Evolutionary conservation across 2,329 filamentous ascomycete genomes (phyloP).

Genomic region (Verticillium nubilum): DNA sequence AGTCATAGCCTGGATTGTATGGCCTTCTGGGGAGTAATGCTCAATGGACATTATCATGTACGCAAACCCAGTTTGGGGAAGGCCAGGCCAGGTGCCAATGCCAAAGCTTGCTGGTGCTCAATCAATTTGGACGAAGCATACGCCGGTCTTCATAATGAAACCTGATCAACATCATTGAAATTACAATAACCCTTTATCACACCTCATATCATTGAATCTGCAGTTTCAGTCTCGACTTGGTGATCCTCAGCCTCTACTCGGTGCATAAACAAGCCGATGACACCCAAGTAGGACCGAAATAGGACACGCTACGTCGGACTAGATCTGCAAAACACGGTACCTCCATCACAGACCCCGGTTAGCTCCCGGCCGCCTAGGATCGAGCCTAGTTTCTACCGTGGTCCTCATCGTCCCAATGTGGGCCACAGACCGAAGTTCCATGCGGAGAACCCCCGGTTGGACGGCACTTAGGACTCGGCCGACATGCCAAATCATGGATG

Average conservation of each 20-base stretch:
- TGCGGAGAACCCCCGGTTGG: background rate
- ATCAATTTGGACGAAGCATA: no score
- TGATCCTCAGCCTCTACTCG: background rate
- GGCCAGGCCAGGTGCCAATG: no score
- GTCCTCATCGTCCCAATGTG: background rate
- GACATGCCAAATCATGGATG: background rate
- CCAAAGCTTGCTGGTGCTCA: no score
- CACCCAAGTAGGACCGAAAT: background rate
- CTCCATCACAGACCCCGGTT: background rate
- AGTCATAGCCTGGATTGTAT: slow-evolving; percentile 53
- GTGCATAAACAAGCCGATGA: background rate
- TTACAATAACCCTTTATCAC: background rate
- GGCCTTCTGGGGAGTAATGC: slow-evolving; percentile 42
- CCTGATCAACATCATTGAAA: background rate
- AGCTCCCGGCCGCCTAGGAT: background rate
- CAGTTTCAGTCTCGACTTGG: background rate
- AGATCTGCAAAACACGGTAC: background rate
- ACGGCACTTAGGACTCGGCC: background rate
- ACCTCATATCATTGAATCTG: background rate
- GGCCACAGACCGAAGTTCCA: background rate
- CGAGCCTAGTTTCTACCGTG: background rate
- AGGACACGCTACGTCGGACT: background rate
- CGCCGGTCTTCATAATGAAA: background rate
- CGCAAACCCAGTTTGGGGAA: no score
- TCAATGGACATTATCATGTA: no score